phyloP scores from a whole-genome alignment of 2,329 filamentous ascomycete species.

The Exophiala sp. region DNA sequence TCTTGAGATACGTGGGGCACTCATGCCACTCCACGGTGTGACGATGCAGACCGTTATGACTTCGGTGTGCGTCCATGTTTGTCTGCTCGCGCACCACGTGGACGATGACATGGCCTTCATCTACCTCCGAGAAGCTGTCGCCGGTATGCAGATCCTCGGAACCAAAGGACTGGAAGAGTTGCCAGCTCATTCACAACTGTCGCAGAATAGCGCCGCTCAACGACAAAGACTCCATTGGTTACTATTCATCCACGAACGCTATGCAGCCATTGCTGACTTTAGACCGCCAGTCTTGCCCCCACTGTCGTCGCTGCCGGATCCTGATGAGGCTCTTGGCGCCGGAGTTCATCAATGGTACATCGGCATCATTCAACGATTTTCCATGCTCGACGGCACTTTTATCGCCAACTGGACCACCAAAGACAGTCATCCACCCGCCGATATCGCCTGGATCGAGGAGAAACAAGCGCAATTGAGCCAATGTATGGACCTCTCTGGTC shows the following conservation, averaged over 20 bases:
- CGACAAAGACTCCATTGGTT: slow-evolving; percentile 55
- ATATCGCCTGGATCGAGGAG: slow-evolving; percentile 41
- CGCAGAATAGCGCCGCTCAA: slow-evolving; percentile 27
- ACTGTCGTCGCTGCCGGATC: not conserved
- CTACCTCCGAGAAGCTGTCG: slow-evolving; percentile 51
- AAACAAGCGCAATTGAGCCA: slow-evolving; percentile 42
- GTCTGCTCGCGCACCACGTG: slow-evolving; percentile 46
- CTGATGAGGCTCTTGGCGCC: not conserved
- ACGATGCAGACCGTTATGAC: slow-evolving; percentile 49
- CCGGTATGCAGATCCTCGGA: slow-evolving; percentile 44
- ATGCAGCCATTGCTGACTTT: slow-evolving; percentile 49
- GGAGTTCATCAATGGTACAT: slow-evolving; percentile 43
- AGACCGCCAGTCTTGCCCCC: slow-evolving; percentile 43
- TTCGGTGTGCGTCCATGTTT: slow-evolving; percentile 54
- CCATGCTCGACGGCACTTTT: slow-evolving; percentile 44
- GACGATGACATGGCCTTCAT: slow-evolving; percentile 49
- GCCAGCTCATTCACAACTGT: slow-evolving; percentile 29
- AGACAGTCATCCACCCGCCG: slow-evolving; percentile 34
- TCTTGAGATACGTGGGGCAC: slow-evolving; percentile 37
- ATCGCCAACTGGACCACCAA: slow-evolving; percentile 44
- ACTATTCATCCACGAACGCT: slow-evolving; percentile 57
- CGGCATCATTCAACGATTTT: slow-evolving; percentile 45
- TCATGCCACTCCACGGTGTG: slow-evolving; percentile 38
- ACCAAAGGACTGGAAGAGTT: slow-evolving; percentile 32
- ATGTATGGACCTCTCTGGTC: slow-evolving; percentile 38